A percentile compares a stretch with the other conserved stretches of the same genome.
These are phyloP conservation scores for Gaertneriomyces sp. DNA, from an alignment of 192 early-diverging fungal species.

Conservation along the genomic window DNA sequence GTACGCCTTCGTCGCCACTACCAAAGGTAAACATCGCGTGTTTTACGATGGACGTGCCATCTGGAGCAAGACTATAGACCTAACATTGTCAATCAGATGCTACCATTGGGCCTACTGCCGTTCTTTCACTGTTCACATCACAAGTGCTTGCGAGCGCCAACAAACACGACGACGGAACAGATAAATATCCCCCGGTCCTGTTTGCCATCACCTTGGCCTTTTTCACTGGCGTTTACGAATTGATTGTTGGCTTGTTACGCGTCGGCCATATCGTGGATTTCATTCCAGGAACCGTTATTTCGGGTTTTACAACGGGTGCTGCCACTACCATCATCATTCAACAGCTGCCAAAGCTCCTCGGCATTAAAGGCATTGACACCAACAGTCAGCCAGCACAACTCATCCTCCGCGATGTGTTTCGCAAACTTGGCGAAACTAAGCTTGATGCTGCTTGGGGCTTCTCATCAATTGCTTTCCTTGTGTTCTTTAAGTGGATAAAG, in stretches of 20 bases:
- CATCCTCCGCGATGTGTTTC: slow-evolving; percentile 69
- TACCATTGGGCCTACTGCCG: slow-evolving; percentile 72
- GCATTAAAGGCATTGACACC: slow-evolving; percentile 71
- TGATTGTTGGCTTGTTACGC: slow-evolving; percentile 71
- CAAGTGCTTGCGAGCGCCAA: slow-evolving; percentile 51
- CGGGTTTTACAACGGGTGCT: slow-evolving; percentile 84
- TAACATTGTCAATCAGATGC: slow-evolving; percentile 28
- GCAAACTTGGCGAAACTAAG: slow-evolving; percentile 34
- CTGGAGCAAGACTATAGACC: background rate
- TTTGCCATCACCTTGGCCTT: slow-evolving; percentile 64
- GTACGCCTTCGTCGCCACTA: slow-evolving; percentile 71
- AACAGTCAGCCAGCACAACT: slow-evolving; percentile 59
- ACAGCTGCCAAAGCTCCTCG: slow-evolving; percentile 77
- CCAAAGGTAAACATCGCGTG: slow-evolving; percentile 34
- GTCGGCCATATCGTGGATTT: slow-evolving; percentile 86
- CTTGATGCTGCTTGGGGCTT: slow-evolving; percentile 64
- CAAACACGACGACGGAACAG: slow-evolving; percentile 16
- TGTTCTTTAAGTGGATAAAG: slow-evolving; percentile 36
- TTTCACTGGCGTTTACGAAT: slow-evolving; percentile 67
- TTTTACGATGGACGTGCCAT: slow-evolving; percentile 27
- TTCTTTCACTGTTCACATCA: slow-evolving; percentile 72
- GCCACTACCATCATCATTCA: slow-evolving; percentile 75
- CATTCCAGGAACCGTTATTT: slow-evolving; percentile 74
- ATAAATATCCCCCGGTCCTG: slow-evolving; percentile 31
- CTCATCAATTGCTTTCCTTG: slow-evolving; percentile 40